Evolutionary conservation across 1,139 yeast genomes (phyloP).

Genomic region (Komagataea norvegica): DNA sequence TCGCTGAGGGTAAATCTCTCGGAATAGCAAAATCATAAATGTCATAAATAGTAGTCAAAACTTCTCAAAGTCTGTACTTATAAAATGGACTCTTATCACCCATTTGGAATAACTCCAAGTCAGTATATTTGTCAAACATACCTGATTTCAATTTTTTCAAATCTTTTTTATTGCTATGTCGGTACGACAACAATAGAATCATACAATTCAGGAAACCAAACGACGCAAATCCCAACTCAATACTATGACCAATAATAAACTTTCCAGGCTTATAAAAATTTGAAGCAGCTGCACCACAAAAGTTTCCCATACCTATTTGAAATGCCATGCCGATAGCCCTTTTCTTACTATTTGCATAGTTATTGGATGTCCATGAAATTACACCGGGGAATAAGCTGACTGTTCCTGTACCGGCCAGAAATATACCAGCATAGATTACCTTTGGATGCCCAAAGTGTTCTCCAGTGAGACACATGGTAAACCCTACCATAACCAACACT

Average conservation of each 20-base stretch:
- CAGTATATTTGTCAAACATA: constrained; percentile 25
- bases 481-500: constrained; percentile 32
- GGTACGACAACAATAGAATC: constrained; percentile 20
- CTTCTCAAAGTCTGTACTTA: constrained; percentile 14
- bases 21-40: too few relatives aligned
- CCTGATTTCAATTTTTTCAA: constrained; percentile 25
- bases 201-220: constrained; percentile 17
- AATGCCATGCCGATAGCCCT: constrained; percentile 38
- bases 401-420: constrained; percentile 33
- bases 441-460: constrained; percentile 21
- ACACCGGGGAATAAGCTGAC: constrained; percentile 35
- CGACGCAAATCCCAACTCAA: constrained; percentile 20
- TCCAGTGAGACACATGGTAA: constrained; percentile 28
- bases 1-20: too few relatives aligned
- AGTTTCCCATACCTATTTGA: constrained; percentile 38
- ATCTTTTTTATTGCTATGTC: constrained; percentile 24
- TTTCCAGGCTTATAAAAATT: constrained; percentile 23
- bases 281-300: constrained; percentile 38
- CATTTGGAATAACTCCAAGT: constrained; percentile 28
- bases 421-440: constrained; percentile 34
- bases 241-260: constrained; percentile 19
- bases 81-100: constrained; percentile 30
- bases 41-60: too few relatives aligned
- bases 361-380: constrained; percentile 37
- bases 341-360: constrained; percentile 34